Evolutionary conservation across 495 filamentous ascomycete species (phyloP).

Genomic region (Neurospora sp.): DNA sequence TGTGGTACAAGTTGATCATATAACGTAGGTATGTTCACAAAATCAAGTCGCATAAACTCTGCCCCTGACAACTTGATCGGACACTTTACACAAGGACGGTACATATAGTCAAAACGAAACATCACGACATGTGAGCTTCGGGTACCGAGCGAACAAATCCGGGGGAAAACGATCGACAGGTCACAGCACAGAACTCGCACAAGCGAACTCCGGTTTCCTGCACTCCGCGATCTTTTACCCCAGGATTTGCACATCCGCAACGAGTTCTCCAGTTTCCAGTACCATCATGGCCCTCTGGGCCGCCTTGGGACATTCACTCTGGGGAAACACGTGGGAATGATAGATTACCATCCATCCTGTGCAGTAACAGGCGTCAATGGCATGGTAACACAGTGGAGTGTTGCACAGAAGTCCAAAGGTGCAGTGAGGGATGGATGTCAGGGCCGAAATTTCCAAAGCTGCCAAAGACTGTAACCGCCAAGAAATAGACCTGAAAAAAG

Average conservation of each 20-base stretch:
- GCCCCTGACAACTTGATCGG: not conserved
- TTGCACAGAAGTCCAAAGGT: not conserved
- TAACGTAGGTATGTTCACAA: not conserved
- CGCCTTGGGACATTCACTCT: not conserved
- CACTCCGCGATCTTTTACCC: not conserved
- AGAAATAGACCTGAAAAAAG: not conserved
- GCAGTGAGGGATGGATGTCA: not conserved
- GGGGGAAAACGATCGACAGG: not conserved
- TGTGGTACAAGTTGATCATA: too few relatives aligned
- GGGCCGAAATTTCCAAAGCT: not conserved
- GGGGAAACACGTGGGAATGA: not conserved
- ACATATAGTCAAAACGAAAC: not conserved
- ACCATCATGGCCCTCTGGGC: not conserved
- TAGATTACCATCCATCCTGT: not conserved
- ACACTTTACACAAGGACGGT: not conserved
- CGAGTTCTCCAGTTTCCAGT: not conserved
- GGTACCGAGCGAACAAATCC: not conserved
- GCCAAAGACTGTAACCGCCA: not conserved
- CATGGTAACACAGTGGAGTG: not conserved
- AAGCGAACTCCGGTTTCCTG: not conserved
- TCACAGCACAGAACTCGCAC: not conserved
- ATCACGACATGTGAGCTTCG: not conserved
- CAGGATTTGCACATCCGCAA: not conserved
- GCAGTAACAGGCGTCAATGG: not conserved
- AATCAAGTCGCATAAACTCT: not conserved